These are phyloP conservation scores for Fraxinus excelsior DNA, from an alignment of 257 asterid genomes.

Conservation along the genomic window DNA sequence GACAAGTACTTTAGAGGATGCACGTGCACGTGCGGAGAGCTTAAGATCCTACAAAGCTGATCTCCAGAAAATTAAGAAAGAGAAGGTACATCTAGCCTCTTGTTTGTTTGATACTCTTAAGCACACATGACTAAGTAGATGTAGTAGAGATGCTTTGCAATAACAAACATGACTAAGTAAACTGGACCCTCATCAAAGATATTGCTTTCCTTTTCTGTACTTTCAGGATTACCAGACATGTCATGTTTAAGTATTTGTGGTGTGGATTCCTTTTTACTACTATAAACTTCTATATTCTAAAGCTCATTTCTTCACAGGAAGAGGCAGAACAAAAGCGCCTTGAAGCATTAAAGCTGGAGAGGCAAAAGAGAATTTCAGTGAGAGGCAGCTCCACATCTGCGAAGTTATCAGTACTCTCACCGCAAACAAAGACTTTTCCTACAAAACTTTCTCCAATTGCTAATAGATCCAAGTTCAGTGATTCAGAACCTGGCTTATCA, in stretches of 20 bases:
- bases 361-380: conserved; percentile 86
- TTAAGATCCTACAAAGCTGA: conserved; percentile 91
- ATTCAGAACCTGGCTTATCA: conserved; percentile 81
- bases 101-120: background rate
- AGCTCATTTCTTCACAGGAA: conserved; percentile 53
- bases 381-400: conserved; percentile 54
- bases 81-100: conserved; percentile 53
- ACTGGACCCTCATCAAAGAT: background rate
- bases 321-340: conserved; percentile 69
- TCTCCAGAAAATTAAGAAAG: conserved; percentile 83
- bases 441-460: conserved; percentile 65
- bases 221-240: conserved; percentile 14
- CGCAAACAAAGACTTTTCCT: conserved; percentile 52
- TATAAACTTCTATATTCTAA: conserved; percentile 19
- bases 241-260: background rate
- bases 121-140: background rate
- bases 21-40: conserved; percentile 91
- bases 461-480: conserved; percentile 78
- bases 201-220: conserved; percentile 8
- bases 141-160: background rate
- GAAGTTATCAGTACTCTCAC: conserved; percentile 43
- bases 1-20: conserved; percentile 79
- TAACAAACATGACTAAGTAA: background rate
- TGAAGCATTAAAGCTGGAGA: conserved; percentile 75
- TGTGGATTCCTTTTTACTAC: conserved; percentile 1